Evolutionary conservation across 2,329 filamentous ascomycete genomes (phyloP).

Genomic region (Aspergillus carbonarius): DNA sequence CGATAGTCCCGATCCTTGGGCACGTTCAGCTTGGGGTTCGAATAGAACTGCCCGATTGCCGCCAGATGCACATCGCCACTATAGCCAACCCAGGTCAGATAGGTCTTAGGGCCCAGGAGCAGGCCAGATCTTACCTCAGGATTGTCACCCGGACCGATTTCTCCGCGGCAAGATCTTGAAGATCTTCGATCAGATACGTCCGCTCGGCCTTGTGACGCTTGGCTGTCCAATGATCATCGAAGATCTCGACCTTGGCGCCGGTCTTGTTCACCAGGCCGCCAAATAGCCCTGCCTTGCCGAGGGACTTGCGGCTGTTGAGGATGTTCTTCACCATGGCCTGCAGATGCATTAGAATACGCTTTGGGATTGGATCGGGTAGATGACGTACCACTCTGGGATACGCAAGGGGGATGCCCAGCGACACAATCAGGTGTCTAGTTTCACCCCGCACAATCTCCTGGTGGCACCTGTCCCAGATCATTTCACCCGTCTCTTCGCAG

Average conservation of each 20-base stretch:
- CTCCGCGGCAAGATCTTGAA: conserved; percentile 89
- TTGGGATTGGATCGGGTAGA: conserved; percentile 31
- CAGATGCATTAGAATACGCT: conserved; percentile 30
- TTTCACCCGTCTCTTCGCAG: conserved; percentile 76
- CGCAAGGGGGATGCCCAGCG: conserved; percentile 80
- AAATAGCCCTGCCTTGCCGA: conserved; percentile 78
- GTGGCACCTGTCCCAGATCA: conserved; percentile 82
- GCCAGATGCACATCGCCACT: conserved; percentile 92
- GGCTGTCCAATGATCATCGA: conserved; percentile 97
- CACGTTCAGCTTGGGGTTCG: conserved; percentile 77
- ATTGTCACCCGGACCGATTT: conserved; percentile 92
- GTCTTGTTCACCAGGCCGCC: conserved; percentile 82
- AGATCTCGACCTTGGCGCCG: conserved; percentile 85
- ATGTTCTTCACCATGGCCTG: conserved; percentile 66
- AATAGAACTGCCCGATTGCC: conserved; percentile 92
- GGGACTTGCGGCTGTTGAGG: conserved; percentile 81
- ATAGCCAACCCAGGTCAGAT: background rate
- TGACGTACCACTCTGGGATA: conserved; percentile 71
- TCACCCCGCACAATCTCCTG: conserved; percentile 78
- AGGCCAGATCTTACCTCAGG: conserved; percentile 57
- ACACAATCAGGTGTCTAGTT: conserved; percentile 84
- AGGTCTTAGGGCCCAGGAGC: background rate
- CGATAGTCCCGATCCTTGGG: conserved; percentile 88
- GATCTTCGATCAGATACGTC: conserved; percentile 79
- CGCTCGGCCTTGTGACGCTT: conserved; percentile 92